These are phyloP conservation scores for Xylaria sp. DNA, from an alignment of 2,329 filamentous ascomycete species.

Conservation along the genomic window DNA sequence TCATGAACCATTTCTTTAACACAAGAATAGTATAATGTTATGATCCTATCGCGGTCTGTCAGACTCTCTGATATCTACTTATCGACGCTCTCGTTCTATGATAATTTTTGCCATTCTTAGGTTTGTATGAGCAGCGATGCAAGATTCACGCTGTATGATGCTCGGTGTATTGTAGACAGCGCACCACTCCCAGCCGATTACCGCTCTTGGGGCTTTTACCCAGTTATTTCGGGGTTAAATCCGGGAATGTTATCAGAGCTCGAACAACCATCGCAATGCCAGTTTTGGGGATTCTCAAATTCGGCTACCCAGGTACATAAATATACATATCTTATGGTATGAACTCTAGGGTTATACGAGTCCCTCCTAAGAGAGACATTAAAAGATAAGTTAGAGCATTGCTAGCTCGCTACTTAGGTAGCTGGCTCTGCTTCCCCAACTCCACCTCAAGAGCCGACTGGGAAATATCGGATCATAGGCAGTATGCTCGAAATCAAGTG, in stretches of 20 bases:
- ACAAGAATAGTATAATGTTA: too few species aligned
- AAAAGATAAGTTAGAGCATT: not conserved
- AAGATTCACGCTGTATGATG: not conserved
- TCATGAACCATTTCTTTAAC: too few species aligned
- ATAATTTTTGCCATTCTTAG: not conserved
- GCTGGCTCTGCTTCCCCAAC: not conserved
- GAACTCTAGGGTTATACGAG: not conserved
- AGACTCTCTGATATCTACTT: not conserved
- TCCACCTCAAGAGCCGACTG: not conserved
- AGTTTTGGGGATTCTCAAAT: not conserved
- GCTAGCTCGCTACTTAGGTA: not conserved
- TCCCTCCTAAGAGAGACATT: not conserved
- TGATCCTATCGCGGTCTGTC: not conserved
- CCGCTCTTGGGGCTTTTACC: not conserved
- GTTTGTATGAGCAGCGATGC: not conserved
- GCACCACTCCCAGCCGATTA: not conserved
- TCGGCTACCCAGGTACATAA: not conserved
- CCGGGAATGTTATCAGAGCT: not conserved
- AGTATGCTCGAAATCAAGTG: slow-evolving; percentile 39
- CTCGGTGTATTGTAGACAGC: not conserved
- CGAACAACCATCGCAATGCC: not conserved
- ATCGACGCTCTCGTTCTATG: not conserved
- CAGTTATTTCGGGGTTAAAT: not conserved
- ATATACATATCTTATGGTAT: not conserved
- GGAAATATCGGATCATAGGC: not conserved